Evolutionary conservation across 2,329 filamentous ascomycete species (phyloP).

Genomic region (Amylocarpus encephaloides): DNA sequence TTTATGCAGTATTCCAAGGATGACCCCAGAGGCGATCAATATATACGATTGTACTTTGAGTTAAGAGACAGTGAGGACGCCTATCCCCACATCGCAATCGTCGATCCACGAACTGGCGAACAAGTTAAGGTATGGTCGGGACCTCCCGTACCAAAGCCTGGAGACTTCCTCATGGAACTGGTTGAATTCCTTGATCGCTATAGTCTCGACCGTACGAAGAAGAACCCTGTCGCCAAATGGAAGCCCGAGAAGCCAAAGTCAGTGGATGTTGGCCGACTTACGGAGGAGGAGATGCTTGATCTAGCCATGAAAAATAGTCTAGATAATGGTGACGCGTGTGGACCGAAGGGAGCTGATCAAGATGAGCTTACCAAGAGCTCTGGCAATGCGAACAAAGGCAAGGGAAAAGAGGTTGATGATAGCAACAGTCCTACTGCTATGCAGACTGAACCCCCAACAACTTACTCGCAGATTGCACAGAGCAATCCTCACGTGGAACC

Average conservation of each 20-base stretch:
- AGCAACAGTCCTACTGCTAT: conserved; percentile 31
- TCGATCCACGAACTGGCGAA: conserved; percentile 92
- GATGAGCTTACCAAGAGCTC: conserved; percentile 75
- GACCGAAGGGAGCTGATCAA: conserved; percentile 65
- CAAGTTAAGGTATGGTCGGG: conserved; percentile 96
- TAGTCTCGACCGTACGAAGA: conserved; percentile 78
- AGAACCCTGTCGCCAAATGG: conserved; percentile 82
- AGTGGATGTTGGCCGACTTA: conserved; percentile 79
- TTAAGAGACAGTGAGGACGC: conserved; percentile 76
- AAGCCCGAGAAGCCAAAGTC: conserved; percentile 64
- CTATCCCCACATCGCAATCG: conserved; percentile 92
- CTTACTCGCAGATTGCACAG: conserved; percentile 67
- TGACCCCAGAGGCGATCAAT: conserved; percentile 70
- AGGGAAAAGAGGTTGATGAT: conserved; percentile 40
- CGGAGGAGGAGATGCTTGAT: conserved; percentile 94
- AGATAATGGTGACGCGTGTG: conserved; percentile 41
- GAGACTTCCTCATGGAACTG: conserved; percentile 84
- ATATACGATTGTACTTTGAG: conserved; percentile 83
- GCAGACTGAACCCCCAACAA: conserved; percentile 29
- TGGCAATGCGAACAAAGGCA: conserved; percentile 46
- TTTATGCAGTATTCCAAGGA: conserved; percentile 93
- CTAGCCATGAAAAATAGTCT: conserved; percentile 89
- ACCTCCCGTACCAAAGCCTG: conserved; percentile 64
- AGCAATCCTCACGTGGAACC: conserved; percentile 74
- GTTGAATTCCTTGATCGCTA: conserved; percentile 97